These are phyloP conservation scores for Begonia peltatifolia DNA, from an alignment of 306 rosid species.

Conservation along the genomic window DNA sequence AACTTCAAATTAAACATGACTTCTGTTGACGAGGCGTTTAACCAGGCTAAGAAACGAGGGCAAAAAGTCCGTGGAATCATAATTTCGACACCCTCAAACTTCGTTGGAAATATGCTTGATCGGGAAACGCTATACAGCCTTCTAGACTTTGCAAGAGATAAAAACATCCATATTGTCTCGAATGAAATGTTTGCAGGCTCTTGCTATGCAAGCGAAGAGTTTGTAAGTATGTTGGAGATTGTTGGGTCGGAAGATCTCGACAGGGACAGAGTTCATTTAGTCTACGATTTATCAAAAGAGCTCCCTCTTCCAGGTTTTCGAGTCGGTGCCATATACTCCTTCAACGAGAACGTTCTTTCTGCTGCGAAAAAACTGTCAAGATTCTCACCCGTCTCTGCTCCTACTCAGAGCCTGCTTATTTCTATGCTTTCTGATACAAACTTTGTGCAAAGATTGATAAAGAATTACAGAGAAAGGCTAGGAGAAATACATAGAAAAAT, in stretches of 20 bases:
- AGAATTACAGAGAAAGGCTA: slow-evolving; percentile 35
- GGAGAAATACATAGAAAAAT: slow-evolving; percentile 31
- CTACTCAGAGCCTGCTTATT: slow-evolving; percentile 54
- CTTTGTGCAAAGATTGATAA: slow-evolving; percentile 38
- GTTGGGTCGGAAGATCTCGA: slow-evolving; percentile 49
- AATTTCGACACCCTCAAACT: slow-evolving; percentile 67
- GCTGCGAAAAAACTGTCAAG: slow-evolving; percentile 57
- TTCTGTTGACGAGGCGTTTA: slow-evolving; percentile 64
- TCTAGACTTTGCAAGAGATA: slow-evolving; percentile 83
- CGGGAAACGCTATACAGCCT: slow-evolving; percentile 51
- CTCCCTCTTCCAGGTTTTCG: slow-evolving; percentile 67
- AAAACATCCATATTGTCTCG: slow-evolving; percentile 78
- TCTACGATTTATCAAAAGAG: slow-evolving; percentile 61
- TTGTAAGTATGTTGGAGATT: slow-evolving; percentile 76
- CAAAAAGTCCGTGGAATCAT: slow-evolving; percentile 70
- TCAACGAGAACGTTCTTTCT: slow-evolving; percentile 42
- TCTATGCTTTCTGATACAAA: slow-evolving; percentile 68
- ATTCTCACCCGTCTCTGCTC: slow-evolving; percentile 57
- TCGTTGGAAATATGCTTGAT: slow-evolving; percentile 49
- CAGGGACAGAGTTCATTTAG: slow-evolving; percentile 68
- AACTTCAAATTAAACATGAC: slow-evolving; percentile 42
- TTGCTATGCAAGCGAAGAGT: slow-evolving; percentile 32
- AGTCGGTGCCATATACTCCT: slow-evolving; percentile 64
- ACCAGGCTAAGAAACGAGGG: slow-evolving; percentile 81
- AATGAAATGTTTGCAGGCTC: slow-evolving; percentile 62